Evolutionary conservation across 2,329 filamentous ascomycete species (phyloP).

Genomic region (Aspergillus carbonarius): DNA sequence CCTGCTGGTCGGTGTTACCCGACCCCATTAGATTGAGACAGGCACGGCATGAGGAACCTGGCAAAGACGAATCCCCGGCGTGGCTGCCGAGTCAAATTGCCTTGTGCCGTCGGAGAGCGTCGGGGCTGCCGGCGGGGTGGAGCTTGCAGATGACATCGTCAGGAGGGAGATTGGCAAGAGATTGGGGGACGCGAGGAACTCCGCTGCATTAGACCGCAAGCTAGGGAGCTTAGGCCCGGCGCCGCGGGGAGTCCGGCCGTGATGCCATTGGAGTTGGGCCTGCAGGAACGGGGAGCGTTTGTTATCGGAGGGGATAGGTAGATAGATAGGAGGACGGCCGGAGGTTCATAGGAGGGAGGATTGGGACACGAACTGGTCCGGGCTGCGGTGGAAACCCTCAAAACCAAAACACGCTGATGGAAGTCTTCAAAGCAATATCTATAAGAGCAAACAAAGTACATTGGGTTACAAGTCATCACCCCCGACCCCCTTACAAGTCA

Average conservation of each 20-base stretch:
- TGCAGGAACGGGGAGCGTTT: neutral
- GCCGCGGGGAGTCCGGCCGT: neutral
- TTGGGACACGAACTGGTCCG: too few species aligned
- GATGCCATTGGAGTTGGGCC: neutral
- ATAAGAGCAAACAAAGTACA: neutral
- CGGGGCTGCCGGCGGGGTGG: neutral
- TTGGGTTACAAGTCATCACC: slow-evolving; percentile 12
- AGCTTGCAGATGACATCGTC: neutral
- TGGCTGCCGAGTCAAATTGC: neutral
- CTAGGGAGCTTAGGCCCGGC: neutral
- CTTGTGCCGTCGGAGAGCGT: neutral
- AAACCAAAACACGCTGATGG: neutral
- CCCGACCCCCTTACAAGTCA: slow-evolving; percentile 29
- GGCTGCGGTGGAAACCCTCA: too few species aligned
- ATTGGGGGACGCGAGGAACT: neutral
- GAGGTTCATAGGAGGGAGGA: too few species aligned
- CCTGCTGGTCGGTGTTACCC: neutral
- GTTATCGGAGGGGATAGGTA: neutral
- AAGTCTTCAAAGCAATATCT: neutral
- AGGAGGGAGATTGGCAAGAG: neutral
- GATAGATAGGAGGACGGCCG: neutral
- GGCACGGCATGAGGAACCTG: neutral
- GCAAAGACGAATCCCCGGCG: neutral
- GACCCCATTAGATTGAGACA: neutral
- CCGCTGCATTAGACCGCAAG: neutral